Percentiles rank a stretch among this genome's conserved stretches.
phyloP scores from a whole-genome alignment of 208 protist species.

The Crithidia brevicula region DNA sequence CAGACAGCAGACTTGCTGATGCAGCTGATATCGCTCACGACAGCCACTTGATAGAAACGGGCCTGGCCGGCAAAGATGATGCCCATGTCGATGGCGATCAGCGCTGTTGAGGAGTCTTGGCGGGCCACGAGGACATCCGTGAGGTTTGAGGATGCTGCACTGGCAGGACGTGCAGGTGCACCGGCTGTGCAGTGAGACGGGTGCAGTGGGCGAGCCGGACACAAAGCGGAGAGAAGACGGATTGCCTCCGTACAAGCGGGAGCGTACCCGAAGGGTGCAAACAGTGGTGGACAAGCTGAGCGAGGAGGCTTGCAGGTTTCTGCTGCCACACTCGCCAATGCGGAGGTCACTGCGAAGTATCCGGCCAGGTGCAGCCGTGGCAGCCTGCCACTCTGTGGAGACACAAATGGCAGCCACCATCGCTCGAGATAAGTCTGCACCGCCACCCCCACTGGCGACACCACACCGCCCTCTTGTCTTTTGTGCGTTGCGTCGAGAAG shows the following conservation, averaged over 20 bases:
- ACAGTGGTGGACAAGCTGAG: too few relatives aligned
- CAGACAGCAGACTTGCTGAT: not conserved
- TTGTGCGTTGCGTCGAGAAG: not conserved
- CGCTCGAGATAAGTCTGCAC: conserved; percentile 4
- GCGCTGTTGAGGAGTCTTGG: not conserved
- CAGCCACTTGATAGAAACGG: not conserved
- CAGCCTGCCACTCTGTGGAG: not conserved
- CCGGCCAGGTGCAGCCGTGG: conserved; percentile 9
- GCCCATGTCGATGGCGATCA: not conserved
- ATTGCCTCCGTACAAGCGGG: not conserved
- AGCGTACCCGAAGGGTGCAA: too few relatives aligned
- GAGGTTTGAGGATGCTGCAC: too few relatives aligned
- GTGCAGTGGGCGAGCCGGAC: not conserved
- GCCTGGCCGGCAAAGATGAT: not conserved
- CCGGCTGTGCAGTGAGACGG: not conserved
- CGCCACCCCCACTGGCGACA: not conserved
- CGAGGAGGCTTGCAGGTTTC: too few relatives aligned
- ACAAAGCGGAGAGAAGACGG: not conserved
- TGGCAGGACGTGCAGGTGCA: not conserved
- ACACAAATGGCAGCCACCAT: conserved; percentile 13
- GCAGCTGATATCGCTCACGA: not conserved
- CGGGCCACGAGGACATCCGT: not conserved
- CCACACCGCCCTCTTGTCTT: not conserved
- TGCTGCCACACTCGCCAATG: not conserved
- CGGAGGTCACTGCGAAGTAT: conserved; percentile 8